Evolutionary conservation across 1,284 basidiomycete species (phyloP).

Genomic region (Pseudozyma tsukubaensis): DNA sequence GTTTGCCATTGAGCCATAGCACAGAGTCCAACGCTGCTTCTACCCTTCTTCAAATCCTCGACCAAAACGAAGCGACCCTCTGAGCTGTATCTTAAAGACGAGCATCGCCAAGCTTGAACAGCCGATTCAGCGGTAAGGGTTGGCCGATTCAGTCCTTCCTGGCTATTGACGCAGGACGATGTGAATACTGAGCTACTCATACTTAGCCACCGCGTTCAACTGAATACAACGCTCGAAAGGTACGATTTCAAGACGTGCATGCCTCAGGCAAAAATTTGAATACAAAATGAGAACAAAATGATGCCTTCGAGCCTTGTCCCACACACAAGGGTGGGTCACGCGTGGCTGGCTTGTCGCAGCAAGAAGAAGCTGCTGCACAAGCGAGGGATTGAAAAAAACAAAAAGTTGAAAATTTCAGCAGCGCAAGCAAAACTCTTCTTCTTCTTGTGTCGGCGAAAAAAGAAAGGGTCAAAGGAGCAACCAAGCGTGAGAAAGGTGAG

Average conservation of each 20-base stretch:
- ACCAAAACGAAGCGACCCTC: too few species aligned
- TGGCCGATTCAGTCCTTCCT: not conserved
- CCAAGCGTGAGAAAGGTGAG: not conserved
- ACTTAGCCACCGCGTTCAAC: not conserved
- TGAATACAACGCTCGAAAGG: slow-evolving; percentile 5
- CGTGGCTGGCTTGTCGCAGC: slow-evolving; percentile 5
- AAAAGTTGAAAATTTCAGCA: slow-evolving; percentile 5
- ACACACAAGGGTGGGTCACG: slow-evolving; percentile 5
- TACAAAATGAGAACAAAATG: slow-evolving; percentile 9
- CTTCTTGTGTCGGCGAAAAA: not conserved
- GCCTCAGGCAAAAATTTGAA: not conserved
- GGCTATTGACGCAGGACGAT: not conserved
- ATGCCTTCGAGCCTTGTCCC: not conserved
- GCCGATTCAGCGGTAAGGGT: not conserved
- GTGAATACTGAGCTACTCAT: too few species aligned
- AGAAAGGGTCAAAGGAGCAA: too few species aligned
- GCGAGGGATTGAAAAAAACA: not conserved
- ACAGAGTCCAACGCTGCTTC: too few species aligned
- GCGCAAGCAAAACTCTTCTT: not conserved
- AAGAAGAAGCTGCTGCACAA: too few species aligned
- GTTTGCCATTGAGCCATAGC: too few species aligned
- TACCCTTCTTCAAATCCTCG: too few species aligned
- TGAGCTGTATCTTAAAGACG: not conserved
- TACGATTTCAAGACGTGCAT: slow-evolving; percentile 4
- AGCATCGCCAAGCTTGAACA: not conserved